Percentiles rank a stretch among this genome's conserved stretches.
phyloP scores from a whole-genome alignment of 169 alveolate genomes.

The Eimeria acervulina region DNA sequence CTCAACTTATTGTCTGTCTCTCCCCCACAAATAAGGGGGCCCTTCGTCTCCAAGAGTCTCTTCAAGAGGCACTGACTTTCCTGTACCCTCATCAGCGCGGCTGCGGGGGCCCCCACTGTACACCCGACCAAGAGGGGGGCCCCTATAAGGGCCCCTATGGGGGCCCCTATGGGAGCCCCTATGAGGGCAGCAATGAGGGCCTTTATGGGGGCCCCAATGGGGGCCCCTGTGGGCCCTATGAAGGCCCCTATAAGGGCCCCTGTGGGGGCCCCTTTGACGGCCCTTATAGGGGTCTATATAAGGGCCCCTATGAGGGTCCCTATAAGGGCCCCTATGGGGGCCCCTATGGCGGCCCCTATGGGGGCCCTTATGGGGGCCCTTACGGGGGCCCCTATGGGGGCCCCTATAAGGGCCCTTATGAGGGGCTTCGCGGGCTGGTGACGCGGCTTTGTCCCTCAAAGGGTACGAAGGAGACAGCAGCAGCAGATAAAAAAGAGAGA shows the following conservation, averaged over 20 bases:
- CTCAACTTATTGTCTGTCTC: conserved; percentile 16
- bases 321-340: background rate
- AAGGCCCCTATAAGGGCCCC: background rate
- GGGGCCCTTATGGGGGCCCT: background rate
- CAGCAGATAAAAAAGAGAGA: background rate
- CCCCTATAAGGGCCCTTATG: background rate
- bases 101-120: background rate
- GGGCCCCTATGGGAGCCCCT: background rate
- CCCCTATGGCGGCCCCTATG: background rate
- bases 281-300: too few relatives aligned
- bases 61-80: background rate
- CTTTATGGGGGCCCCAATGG: background rate
- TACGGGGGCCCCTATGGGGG: background rate
- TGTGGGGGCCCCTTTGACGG: too few relatives aligned
- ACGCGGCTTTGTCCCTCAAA: background rate
- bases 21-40: background rate
- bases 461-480: conserved; percentile 1
- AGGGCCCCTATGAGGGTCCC: background rate
- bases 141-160: too few relatives aligned
- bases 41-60: conserved; percentile 14
- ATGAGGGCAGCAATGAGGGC: background rate
- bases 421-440: conserved; percentile 3
- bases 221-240: background rate
- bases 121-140: too few relatives aligned
- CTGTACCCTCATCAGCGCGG: background rate